phyloP scores from a whole-genome alignment of 139 green algal genomes.

The Edaphochlamys debaryana region DNA sequence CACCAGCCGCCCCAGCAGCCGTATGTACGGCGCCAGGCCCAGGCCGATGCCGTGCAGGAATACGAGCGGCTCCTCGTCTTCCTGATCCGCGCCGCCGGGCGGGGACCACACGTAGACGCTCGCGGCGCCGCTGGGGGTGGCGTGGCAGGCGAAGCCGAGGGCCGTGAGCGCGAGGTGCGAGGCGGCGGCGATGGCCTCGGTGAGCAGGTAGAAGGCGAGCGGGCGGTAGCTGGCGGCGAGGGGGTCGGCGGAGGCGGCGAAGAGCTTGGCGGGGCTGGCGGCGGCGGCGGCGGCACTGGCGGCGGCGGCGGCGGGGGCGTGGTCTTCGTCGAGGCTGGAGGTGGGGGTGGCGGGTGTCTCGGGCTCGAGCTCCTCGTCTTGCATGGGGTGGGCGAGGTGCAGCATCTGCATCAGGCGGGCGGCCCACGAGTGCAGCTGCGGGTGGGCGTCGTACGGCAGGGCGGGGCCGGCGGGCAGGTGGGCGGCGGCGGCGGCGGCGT shows the following conservation, averaged over 20 bases:
- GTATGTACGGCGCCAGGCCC: conserved; percentile 63
- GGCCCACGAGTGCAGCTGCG: neutral
- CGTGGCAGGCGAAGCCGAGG: conserved; percentile 3
- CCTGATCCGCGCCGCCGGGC: neutral
- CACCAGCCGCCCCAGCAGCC: conserved; percentile 47
- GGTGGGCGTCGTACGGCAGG: too few species aligned
- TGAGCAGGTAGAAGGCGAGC: conserved; percentile 63
- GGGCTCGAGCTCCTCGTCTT: too few species aligned
- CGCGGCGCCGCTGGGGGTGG: neutral
- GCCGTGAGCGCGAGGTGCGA: conserved; percentile 13
- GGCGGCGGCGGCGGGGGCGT: neutral
- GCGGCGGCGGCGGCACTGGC: neutral
- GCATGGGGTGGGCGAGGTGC: neutral
- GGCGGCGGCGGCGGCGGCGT: too few species aligned
- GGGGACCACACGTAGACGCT: neutral
- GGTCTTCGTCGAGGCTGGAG: too few species aligned
- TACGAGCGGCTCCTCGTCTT: conserved; percentile 43
- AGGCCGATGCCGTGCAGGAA: conserved; percentile 70
- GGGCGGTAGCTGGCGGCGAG: conserved; percentile 57
- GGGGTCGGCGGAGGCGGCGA: conserved; percentile 23
- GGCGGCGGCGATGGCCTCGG: conserved; percentile 34
- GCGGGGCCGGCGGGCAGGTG: too few species aligned
- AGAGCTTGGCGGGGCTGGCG: neutral
- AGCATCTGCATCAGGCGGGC: conserved; percentile 9
- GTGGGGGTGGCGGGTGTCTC: neutral